Percentiles rank a stretch among this genome's conserved stretches.
Conservation (phyloP, 2,329 filamentous ascomycete species). For the Ophiostoma perfectum region DNA sequence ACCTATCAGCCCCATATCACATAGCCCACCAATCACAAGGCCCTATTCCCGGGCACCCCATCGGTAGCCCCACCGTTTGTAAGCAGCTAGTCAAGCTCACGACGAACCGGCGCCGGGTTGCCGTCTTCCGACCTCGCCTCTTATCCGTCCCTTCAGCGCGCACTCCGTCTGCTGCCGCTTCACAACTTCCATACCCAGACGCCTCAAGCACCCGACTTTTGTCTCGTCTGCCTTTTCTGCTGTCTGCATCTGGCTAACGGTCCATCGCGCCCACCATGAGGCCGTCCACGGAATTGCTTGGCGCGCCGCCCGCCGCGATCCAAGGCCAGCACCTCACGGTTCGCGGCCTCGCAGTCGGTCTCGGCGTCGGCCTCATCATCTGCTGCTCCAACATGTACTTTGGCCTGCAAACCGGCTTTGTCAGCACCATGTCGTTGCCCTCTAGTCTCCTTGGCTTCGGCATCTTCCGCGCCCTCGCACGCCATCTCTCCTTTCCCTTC, state of each 20-base stretch:
- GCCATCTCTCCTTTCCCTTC: constrained; percentile 72
- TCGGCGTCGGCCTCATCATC: constrained; percentile 81
- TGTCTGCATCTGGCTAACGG: too few relatives aligned
- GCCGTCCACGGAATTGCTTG: constrained; percentile 19
- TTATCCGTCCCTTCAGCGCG: neutral
- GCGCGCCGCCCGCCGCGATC: constrained; percentile 24
- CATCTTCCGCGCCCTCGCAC: constrained; percentile 75
- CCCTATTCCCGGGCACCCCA: neutral
- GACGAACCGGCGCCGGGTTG: neutral
- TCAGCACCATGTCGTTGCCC: constrained; percentile 91
- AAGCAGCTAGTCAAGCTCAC: neutral
- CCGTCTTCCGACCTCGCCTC: neutral
- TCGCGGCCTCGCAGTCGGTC: constrained; percentile 71
- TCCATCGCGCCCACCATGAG: constrained; percentile 10
- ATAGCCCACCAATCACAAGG: neutral
- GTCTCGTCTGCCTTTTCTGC: too few relatives aligned
- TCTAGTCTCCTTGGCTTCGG: constrained; percentile 91
- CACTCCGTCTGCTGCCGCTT: neutral
- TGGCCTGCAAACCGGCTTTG: constrained; percentile 55
- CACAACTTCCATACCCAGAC: neutral
- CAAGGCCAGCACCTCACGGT: constrained; percentile 71
- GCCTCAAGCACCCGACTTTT: too few relatives aligned
- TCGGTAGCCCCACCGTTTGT: constrained; percentile 6
- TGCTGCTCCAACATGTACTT: constrained; percentile 99
- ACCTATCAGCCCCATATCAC: neutral